Base-by-base conservation (phyloP, 2,329 filamentous ascomycete genomes). In the Xylaria sp. region DNA sequence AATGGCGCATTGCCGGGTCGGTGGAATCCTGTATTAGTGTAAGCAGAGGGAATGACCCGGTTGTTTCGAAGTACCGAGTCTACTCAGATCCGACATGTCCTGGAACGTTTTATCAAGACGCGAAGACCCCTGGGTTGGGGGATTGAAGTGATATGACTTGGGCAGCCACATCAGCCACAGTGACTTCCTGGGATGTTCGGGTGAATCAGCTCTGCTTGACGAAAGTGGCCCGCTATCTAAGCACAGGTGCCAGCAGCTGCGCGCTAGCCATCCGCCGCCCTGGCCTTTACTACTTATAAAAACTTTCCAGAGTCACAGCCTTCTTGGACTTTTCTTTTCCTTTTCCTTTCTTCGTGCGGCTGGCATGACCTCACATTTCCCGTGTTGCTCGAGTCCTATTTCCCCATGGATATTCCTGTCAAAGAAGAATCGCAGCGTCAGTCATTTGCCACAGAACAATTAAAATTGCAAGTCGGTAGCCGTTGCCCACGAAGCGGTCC, bases 351-450 rank as follows among this genome's bases (percentile, higher is more conserved):
- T 84, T 92, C 83, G 89, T 93, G 90, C 90, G 90, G 90, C 89
- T 82, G 88, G 87, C 87, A 89, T 87, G 83, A 89, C 85, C 79
- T 76, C 80, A 83, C 82, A 79, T 86, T 86, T 85, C 87, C 89
- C 89, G 87, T 91, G 89, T 93, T 93, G 89, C 90, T 90, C 89
- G 85, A 83, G 83, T 88, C 82, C 75, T 75, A 69, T 73, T 75
- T 73, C 72, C 72, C 76, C 69, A 76, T 82, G 77, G 79, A 84
- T 82, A 80, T 76, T 57, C 74, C 72, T 78, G 79, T 87, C 83
- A 82, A 81, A 84, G 81, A 67, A 68, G 50, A 67, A 67, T 70
- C 79, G 78, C 72, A 87, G 90, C 89, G 90, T 93, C 90, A 88
- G 86, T 90, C 87, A 84, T 72, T 59, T 86, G 88, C 87, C 89